Evolutionary conservation across 345 rosid species (phyloP).

Genomic region (sweet orange (Citrus sinensis)): DVS_A1.0 CM039168.1:577001-577500

Average conservation of each 20-base stretch:
- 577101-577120: conserved; percentile 49
- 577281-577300: not conserved
- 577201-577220: not conserved
- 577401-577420: not conserved
- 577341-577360: not conserved
- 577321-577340: not conserved
- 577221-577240: not conserved
- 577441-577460: not conserved
- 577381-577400: not conserved
- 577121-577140: conserved; percentile 19
- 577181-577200: not conserved
- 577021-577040: conserved; percentile 63
- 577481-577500: not conserved
- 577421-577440: not conserved
- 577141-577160: not conserved
- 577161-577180: not conserved
- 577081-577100: conserved; percentile 56
- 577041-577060: conserved; percentile 51
- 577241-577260: not conserved
- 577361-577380: not conserved
- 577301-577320: not conserved
- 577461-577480: not conserved
- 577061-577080: conserved; percentile 49
- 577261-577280: not conserved
- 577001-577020: conserved; percentile 77